These are phyloP conservation scores for Chaetomiaceae sp. DNA, from an alignment of 2,329 filamentous ascomycete genomes.

Conservation along the genomic window DNA sequence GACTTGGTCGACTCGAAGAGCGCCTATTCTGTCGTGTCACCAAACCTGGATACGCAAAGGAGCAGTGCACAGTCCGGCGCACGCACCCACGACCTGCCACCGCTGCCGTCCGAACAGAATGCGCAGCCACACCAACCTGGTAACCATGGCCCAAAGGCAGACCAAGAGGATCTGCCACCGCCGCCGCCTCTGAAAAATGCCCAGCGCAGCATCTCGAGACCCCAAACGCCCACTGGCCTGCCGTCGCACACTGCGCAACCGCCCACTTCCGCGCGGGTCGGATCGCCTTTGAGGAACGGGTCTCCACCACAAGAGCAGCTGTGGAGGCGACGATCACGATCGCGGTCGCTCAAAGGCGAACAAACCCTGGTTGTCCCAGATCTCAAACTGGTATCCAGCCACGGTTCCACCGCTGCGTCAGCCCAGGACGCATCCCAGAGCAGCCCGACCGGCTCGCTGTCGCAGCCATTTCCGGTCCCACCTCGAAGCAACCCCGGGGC, in stretches of 20 bases:
- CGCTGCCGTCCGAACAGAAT: constrained; percentile 27
- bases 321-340: constrained; percentile 51
- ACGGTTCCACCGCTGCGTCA: constrained; percentile 46
- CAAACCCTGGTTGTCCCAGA: constrained; percentile 43
- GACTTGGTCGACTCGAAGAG: constrained; percentile 36
- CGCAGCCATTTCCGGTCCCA: constrained; percentile 26
- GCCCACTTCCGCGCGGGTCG: constrained; percentile 10
- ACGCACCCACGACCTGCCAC: constrained; percentile 21
- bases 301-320: constrained; percentile 31
- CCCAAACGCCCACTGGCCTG: constrained; percentile 14
- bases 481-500: constrained; percentile 19
- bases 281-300: constrained; percentile 15
- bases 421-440: constrained; percentile 15
- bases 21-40: constrained; percentile 29
- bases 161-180: constrained; percentile 19
- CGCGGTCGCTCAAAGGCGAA: constrained; percentile 47
- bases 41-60: constrained; percentile 27
- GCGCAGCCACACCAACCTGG: constrained; percentile 13
- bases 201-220: constrained; percentile 8
- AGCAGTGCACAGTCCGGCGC: constrained; percentile 19
- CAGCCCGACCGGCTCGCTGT: constrained; percentile 10
- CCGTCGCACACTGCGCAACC: constrained; percentile 14
- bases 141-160: constrained; percentile 1
- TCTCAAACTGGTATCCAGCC: constrained; percentile 45
- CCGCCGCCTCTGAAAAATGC: constrained; percentile 33